Evolutionary conservation across 2,329 filamentous ascomycete genomes (phyloP), one percentile per base, ranked within the genome.

Genomic region (Claviceps digitariae): DNA sequence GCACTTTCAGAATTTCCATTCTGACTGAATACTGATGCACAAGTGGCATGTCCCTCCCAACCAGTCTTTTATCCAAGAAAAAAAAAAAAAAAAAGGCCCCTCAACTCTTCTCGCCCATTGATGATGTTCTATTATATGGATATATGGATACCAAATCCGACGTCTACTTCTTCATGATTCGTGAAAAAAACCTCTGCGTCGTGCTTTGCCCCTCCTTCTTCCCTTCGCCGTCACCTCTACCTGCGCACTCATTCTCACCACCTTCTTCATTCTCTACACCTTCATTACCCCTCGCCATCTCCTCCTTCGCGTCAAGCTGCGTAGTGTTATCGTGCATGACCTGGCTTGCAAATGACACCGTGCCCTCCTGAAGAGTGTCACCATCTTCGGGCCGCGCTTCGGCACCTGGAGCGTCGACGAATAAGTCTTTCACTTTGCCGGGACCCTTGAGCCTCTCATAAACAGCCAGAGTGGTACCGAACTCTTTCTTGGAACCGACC

Each of bases 311-410:
- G 36, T 78, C 73, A 4, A 80, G 59, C 59, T 78, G 72, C 8
- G 68, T 74, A 0, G 77, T 80, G 52, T 79, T 71, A 13, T 75
- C 69, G 46, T 77, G 69, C 76, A 79, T 79, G 38, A 79, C 70
- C 57, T 76, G 65, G 54, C 75, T 71, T 0, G 76, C 77, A 27
- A 72, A 60, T 29, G 70, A 68, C n/a, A 78, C 69, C 3, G 74
- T 72, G 43, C 70, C 67, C 21, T 67, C 56, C 0, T 53, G 55
- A 10, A 50, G 52, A 15, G 49, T 48, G 6, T 53, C 54, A 13
- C 27, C 48, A 7, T 51, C 52, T 12, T 55, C 55, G 0, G 25
- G 65, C 63, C 5, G 65, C 60, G 6, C 72, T 64, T 34, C 52
- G 7, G 40, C 10, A 36, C 36, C 40, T 7, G 45, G 21, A 13